Conservation (phyloP, 495 filamentous ascomycete genomes). For the Beverwykella pulmonaria region DNA sequence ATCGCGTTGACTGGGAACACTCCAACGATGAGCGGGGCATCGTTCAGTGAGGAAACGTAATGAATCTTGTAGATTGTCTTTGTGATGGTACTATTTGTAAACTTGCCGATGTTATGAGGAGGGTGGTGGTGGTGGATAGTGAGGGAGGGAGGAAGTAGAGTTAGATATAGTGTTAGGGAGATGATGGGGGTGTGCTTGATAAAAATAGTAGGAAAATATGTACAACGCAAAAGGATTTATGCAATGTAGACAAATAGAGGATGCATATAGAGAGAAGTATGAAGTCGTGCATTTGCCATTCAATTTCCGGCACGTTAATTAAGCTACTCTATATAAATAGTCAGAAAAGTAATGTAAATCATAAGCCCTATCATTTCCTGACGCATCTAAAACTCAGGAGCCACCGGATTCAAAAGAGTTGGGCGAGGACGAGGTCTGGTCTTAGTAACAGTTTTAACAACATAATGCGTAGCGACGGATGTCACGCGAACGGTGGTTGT, state of each 20-base stretch:
- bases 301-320: background rate
- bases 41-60: no score
- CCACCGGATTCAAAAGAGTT: background rate
- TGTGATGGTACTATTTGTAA: no score
- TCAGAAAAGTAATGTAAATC: background rate
- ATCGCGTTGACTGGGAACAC: background rate
- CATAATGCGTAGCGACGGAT: background rate
- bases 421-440: background rate
- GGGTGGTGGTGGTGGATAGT: no score
- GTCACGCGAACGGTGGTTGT: slow-evolving; percentile 10
- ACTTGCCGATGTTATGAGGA: no score
- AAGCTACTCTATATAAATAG: background rate
- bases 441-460: background rate
- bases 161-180: no score
- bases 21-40: no score
- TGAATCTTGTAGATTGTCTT: no score
- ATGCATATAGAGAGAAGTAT: no score
- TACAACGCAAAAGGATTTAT: background rate
- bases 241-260: background rate
- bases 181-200: background rate
- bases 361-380: no score
- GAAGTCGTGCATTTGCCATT: no score
- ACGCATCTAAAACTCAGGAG: background rate
- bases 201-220: background rate
- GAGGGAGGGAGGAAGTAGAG: no score